Base-by-base conservation (phyloP, 306 rosid species). In the Dicorynia guianensis region DNA sequence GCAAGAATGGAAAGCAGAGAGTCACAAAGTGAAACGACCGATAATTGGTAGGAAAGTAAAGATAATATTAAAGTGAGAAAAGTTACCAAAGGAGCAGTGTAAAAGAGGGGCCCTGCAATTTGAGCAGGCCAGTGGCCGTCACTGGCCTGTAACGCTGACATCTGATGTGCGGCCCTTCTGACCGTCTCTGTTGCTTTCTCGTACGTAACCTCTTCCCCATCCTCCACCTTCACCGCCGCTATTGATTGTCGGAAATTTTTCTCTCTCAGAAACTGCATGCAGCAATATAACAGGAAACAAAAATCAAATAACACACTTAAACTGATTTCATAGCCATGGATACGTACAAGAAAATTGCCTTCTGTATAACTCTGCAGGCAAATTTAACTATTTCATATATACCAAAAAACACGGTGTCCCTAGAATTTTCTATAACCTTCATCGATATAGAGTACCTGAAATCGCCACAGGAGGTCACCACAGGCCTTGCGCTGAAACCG, bases 81-180 rank as follows among this genome's bases (percentile, higher is more conserved):
- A 49, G 75, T 63, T 17, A 88, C 88, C 75, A 88, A 58, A 8
- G 89, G 93, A n/a, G 87, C 89, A 13, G 82, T 55, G 57, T 43
- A 89, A 60, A 87, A 89, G 76, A 84, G 68, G 4, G 87, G 79
- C 1, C 93, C 91, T 18, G 91, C 86, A 61, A 56, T 72, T 59
- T 84, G 88, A 6, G 88, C 87, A 5, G 90, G 90, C 90, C 90
- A 88, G 17, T 88, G 90, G 40, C 93, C 90, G 77, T 88, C 82
- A 9, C 39, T 69, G 4, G 85, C 77, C 20, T 88, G 90, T 80
- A 88, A 73, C 2, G 90, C 80, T 18, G 82, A 79, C 13, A 52
- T 33, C 71, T 76, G 80, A 48, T 73, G 67, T 5, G 77, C 79
- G 2, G 85, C 74, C 15, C 88, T 83, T 71, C 77, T 83, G 33